These are phyloP conservation scores for Pinus tabuliformis DNA, from an alignment of 75 land plant genomes.

Conservation along the genomic window DNA sequence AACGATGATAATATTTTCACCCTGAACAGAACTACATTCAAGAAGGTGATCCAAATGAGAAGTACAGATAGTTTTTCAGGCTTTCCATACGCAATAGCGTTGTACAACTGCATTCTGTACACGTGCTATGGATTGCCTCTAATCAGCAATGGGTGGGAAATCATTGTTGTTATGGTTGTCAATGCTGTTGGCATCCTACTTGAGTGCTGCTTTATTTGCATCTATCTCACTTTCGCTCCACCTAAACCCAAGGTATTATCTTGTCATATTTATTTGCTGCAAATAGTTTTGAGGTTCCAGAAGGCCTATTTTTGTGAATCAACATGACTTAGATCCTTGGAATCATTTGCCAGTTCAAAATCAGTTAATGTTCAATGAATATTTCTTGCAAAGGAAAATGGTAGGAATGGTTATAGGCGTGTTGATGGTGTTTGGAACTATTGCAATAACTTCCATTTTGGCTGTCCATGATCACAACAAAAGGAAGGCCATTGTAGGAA, in stretches of 20 bases:
- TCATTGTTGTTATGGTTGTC: not conserved
- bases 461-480: constrained; percentile 24
- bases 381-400: not conserved
- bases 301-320: too few species aligned
- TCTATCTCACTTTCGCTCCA: not conserved
- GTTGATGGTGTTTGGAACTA: constrained; percentile 19
- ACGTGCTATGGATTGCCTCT: constrained; percentile 18
- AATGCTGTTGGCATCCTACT: not conserved
- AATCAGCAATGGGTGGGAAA: not conserved
- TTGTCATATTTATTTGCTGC: too few species aligned
- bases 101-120: constrained; percentile 69
- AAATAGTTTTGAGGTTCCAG: too few species aligned
- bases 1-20: too few species aligned
- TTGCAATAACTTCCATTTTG: constrained; percentile 23
- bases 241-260: not conserved
- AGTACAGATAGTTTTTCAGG: constrained; percentile 66
- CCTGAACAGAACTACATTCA: constrained; percentile 39
- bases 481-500: constrained; percentile 43
- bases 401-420: not conserved
- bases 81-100: constrained; percentile 63
- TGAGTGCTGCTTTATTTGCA: not conserved
- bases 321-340: too few species aligned
- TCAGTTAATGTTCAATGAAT: too few species aligned
- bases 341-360: too few species aligned
- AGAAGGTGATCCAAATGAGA: constrained; percentile 51